Evolutionary conservation across 352 stramenopile genomes (phyloP).

Genomic region (Phytopythium ostracodes): DNA sequence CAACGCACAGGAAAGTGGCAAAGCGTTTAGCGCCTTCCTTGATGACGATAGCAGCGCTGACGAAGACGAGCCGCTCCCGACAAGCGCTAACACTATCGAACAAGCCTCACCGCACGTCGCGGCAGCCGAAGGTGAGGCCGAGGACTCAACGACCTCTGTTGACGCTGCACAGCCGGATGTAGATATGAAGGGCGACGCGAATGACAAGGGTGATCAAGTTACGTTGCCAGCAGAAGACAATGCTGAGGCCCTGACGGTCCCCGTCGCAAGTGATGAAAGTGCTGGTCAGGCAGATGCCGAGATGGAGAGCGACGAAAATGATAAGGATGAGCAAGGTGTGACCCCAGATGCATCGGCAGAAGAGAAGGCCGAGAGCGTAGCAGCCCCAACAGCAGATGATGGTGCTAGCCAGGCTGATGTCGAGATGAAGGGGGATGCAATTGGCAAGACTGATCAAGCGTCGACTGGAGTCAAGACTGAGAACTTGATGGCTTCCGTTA

Average conservation of each 20-base stretch:
- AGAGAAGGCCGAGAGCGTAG: not conserved
- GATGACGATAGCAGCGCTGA: conserved; percentile 49
- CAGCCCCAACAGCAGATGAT: no score
- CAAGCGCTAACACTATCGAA: not conserved
- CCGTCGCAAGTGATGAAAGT: not conserved
- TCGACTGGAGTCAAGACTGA: not conserved
- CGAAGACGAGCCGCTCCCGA: conserved; percentile 62
- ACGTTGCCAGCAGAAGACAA: not conserved
- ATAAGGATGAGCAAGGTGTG: not conserved
- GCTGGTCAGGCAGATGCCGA: not conserved
- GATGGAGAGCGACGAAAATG: conserved; percentile 12
- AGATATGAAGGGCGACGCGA: not conserved
- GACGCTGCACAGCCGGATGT: not conserved
- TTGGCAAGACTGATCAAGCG: no score
- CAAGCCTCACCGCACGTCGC: not conserved
- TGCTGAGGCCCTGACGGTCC: not conserved
- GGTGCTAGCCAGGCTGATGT: not conserved
- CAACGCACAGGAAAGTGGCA: conserved; percentile 54
- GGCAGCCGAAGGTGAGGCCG: not conserved
- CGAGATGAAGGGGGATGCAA: not conserved
- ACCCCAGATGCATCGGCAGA: not conserved
- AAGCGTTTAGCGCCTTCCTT: conserved; percentile 74
- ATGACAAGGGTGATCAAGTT: not conserved
- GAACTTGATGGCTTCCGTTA: not conserved
- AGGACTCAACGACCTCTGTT: not conserved